Evolutionary conservation across 2,329 filamentous ascomycete species (phyloP).

Genomic region (Beauveria medogensis): DNA sequence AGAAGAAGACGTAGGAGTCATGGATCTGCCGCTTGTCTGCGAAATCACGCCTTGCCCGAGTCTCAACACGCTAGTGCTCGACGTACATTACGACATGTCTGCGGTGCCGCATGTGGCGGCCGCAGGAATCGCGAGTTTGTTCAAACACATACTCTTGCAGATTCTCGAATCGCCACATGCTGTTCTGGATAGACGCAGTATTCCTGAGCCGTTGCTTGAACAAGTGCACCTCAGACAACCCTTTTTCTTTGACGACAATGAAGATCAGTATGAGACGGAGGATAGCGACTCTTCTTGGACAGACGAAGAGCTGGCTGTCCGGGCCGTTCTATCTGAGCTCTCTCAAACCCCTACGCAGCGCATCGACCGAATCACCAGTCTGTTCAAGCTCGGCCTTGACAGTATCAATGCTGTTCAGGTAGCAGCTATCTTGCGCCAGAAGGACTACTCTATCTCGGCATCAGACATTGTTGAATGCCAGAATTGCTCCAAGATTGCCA

Average conservation of each 20-base stretch:
- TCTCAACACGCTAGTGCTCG: slow-evolving; percentile 46
- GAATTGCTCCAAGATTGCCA: slow-evolving; percentile 34
- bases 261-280: slow-evolving; percentile 8
- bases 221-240: slow-evolving; percentile 16
- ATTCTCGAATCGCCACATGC: slow-evolving; percentile 22
- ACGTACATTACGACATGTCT: slow-evolving; percentile 54
- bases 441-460: slow-evolving; percentile 52
- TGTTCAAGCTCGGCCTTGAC: slow-evolving; percentile 84
- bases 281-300: slow-evolving; percentile 12
- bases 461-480: slow-evolving; percentile 65
- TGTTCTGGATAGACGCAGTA: slow-evolving; percentile 11
- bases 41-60: slow-evolving; percentile 55
- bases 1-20: slow-evolving; percentile 49
- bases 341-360: slow-evolving; percentile 40
- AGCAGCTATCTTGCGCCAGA: slow-evolving; percentile 55
- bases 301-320: slow-evolving; percentile 31
- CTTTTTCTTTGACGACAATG: slow-evolving; percentile 15
- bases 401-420: slow-evolving; percentile 83
- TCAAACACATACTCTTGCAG: slow-evolving; percentile 22
- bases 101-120: slow-evolving; percentile 23
- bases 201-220: slow-evolving; percentile 18
- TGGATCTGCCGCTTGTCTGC: slow-evolving; percentile 71
- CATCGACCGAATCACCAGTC: slow-evolving; percentile 57
- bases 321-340: slow-evolving; percentile 49
- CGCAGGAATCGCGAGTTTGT: slow-evolving; percentile 21